A percentile compares a stretch with the other conserved stretches of the same genome.
Conservation (phyloP, 2,329 filamentous ascomycete species). For the Fusarium transvaalense region DNA sequence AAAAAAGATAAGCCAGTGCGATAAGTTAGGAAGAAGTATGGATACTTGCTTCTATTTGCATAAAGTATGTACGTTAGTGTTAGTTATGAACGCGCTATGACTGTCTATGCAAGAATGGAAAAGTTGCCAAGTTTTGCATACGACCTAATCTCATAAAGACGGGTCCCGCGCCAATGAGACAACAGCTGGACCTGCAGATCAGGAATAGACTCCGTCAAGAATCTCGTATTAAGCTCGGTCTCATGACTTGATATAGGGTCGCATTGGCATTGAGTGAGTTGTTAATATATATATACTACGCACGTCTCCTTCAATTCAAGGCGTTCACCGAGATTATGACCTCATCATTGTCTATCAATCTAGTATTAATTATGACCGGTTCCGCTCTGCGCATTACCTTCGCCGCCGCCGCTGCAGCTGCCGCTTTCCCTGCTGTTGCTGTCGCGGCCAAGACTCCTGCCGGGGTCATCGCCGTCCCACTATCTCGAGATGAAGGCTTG, state of each 20-base stretch:
- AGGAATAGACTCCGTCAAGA: not conserved
- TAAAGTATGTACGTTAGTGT: too few species aligned
- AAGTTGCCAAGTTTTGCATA: constrained; percentile 18
- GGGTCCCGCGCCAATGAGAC: not conserved
- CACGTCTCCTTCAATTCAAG: not conserved
- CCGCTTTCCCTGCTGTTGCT: fast-evolving
- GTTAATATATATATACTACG: not conserved
- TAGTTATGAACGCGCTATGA: too few species aligned
- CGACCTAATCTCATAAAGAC: not conserved
- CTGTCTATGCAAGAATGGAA: too few species aligned
- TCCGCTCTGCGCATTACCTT: not conserved
- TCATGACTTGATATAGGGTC: not conserved
- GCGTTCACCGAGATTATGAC: too few species aligned
- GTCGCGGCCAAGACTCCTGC: not conserved
- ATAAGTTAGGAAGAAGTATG: too few species aligned
- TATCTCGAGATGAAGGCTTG: constrained; percentile 11
- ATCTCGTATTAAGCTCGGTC: not conserved
- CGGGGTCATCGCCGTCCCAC: not conserved
- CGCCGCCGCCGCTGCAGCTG: not conserved
- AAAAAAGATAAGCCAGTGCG: too few species aligned
- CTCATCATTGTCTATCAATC: too few species aligned
- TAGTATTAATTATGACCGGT: not conserved
- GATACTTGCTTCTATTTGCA: too few species aligned
- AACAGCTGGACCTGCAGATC: not conserved
- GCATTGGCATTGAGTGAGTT: not conserved